Evolutionary conservation across 2,329 filamentous ascomycete genomes (phyloP).

Genomic region (Fusarium agapanthi): DNA sequence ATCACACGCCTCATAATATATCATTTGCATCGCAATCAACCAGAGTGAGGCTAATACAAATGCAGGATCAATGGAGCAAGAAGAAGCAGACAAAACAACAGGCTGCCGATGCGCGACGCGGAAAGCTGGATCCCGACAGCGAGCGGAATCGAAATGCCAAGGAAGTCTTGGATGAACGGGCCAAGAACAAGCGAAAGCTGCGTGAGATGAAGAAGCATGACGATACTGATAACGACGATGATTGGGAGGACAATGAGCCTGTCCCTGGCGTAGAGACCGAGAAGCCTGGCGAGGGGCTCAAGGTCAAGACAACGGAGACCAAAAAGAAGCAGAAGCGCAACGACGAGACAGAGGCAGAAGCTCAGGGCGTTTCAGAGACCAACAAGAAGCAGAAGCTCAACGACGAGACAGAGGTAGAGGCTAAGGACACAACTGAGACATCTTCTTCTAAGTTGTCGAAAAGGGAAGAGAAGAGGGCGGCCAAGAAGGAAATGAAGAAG

Average conservation of each 20-base stretch:
- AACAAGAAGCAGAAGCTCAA: constrained; percentile 65
- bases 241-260: constrained; percentile 54
- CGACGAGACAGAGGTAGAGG: constrained; percentile 39
- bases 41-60: constrained; percentile 24
- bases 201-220: constrained; percentile 66
- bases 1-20: background rate
- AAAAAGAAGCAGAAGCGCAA: constrained; percentile 65
- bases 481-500: constrained; percentile 58
- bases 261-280: constrained; percentile 66
- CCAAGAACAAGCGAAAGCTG: constrained; percentile 81
- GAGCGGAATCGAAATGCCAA: constrained; percentile 83
- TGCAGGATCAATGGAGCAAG: constrained; percentile 87
- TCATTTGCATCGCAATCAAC: background rate
- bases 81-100: constrained; percentile 97
- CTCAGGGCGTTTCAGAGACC: constrained; percentile 43
- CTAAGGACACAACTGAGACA: constrained; percentile 54
- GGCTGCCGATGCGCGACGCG: constrained; percentile 81
- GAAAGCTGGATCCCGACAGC: constrained; percentile 91
- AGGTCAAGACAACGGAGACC: constrained; percentile 54
- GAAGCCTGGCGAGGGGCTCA: constrained; percentile 71
- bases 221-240: constrained; percentile 55
- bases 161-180: constrained; percentile 87
- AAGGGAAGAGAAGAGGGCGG: constrained; percentile 63
- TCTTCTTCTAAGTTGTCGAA: constrained; percentile 57
- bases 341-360: constrained; percentile 31